These are phyloP conservation scores for Ogataea salicorniae DNA, from an alignment of 805 yeast genomes.

Conservation along the genomic window DNA sequence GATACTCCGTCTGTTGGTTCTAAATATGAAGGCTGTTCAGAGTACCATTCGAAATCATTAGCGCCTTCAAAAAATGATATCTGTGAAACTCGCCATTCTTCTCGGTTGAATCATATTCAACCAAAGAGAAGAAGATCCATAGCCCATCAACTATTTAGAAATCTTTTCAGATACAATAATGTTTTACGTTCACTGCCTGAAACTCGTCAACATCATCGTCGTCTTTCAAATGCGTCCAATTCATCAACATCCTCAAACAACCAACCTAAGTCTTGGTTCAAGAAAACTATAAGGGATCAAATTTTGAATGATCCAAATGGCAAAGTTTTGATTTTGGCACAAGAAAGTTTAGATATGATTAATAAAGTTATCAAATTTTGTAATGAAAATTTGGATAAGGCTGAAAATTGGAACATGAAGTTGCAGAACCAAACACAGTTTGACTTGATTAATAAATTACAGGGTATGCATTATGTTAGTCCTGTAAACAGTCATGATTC, in stretches of 20 bases:
- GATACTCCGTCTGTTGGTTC: constrained; percentile 9
- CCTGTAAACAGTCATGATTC: background rate
- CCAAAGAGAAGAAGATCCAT: constrained; percentile 10
- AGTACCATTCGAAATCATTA: constrained; percentile 7
- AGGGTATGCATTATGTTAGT: constrained; percentile 20
- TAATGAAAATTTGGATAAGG: constrained; percentile 76
- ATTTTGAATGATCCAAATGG: constrained; percentile 48
- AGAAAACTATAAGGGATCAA: constrained; percentile 24
- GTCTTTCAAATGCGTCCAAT: background rate
- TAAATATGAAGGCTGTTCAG: constrained; percentile 16
- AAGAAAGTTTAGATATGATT: constrained; percentile 86
- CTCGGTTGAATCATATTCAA: background rate
- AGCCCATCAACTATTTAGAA: constrained; percentile 25
- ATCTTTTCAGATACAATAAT: constrained; percentile 25
- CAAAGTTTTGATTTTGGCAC: constrained; percentile 73
- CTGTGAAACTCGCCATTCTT: constrained; percentile 7
- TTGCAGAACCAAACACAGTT: constrained; percentile 27
- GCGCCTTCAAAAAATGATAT: constrained; percentile 5
- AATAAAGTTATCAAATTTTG: constrained; percentile 77
- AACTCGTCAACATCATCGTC: background rate
- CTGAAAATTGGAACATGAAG: constrained; percentile 66
- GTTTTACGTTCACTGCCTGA: constrained; percentile 1
- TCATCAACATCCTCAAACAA: background rate
- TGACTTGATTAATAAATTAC: constrained; percentile 23
- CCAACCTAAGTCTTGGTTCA: constrained; percentile 21